Evolutionary conservation across 1,284 basidiomycete species (phyloP), one percentile per base, ranked within the genome.

Genomic region (Fomitopsis betulina): DNA sequence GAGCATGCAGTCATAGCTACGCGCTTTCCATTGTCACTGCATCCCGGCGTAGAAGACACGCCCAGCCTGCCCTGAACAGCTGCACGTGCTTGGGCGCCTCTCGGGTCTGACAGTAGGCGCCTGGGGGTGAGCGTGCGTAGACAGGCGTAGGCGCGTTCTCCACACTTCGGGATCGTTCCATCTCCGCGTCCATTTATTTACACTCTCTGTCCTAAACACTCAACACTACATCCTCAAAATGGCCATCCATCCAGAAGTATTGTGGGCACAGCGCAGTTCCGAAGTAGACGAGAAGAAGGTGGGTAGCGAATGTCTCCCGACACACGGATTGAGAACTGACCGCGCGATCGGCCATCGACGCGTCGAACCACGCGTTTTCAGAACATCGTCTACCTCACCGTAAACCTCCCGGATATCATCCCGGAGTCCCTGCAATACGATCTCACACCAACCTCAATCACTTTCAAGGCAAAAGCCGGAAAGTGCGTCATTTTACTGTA

Each of bases 211-310:
- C 54, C 53, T 54, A 62, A 59, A 55, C 58, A 40, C 33, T 58
- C n/a, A 57, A 53, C 55, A 37, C 42, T 10, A 58, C 53, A n/a
- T 7, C 58, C 63, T 62, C 58, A 68, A 64, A 57, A 79, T 84
- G 74, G 67, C 79, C 10, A 68, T 73, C 61, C 91, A 94, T 75
- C 93, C 94, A 47, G 93, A 96, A 76, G 79, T 96, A 56, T 79
- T 93, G 3, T 97, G 94, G 92, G 94, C 94, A 53, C 93, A 97
- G 75, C 85, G 94, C 65, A 92, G 87, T 76, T 91, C 86, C 30
- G 79, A 75, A 23, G 66, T 76, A 9, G 83, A 80, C 23, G 78
- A 85, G 50, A 81, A 81, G 58, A 94, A 94, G 81, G 94, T 92
- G 38, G 55, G 61, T 61, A 21, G 57, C 27, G 27, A 58, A 62